Evolutionary conservation across 2,329 filamentous ascomycete species (phyloP).

Genomic region (Aspergillus cejpii): DNA sequence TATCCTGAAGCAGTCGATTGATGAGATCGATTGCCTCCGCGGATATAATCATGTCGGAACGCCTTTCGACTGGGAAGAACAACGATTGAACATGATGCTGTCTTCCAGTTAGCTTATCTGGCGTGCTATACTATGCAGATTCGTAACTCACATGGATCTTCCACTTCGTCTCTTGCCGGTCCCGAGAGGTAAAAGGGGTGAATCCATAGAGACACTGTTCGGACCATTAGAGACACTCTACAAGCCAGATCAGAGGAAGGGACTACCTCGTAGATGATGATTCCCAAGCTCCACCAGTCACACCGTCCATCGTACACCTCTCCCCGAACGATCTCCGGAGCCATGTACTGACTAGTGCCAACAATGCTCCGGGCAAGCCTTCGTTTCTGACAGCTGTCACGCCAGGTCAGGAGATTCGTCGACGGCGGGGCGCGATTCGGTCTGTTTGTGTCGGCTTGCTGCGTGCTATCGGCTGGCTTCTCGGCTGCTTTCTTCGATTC

Average conservation of each 20-base stretch:
- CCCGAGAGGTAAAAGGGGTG: conserved; percentile 80
- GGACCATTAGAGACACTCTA: conserved; percentile 2
- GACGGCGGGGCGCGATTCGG: conserved; percentile 21
- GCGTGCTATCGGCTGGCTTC: conserved; percentile 4
- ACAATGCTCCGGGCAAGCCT: conserved; percentile 77
- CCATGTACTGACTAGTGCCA: conserved; percentile 97
- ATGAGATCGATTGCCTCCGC: conserved; percentile 72
- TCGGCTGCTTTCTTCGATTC: conserved; percentile 40
- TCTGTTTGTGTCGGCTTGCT: conserved; percentile 33
- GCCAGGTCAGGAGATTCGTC: conserved; percentile 60
- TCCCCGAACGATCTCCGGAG: conserved; percentile 81
- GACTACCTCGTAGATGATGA: conserved; percentile 76
- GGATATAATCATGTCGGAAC: conserved; percentile 54
- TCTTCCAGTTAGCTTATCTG: conserved; percentile 14
- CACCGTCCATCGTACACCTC: conserved; percentile 83
- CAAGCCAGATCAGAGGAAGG: not conserved
- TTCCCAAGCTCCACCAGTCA: conserved; percentile 94
- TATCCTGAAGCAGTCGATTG: conserved; percentile 62
- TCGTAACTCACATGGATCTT: conserved; percentile 65
- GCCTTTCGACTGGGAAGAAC: conserved; percentile 56
- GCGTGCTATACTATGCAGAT: not conserved
- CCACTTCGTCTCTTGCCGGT: conserved; percentile 73
- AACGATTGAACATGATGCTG: conserved; percentile 66
- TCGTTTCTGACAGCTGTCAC: conserved; percentile 62
- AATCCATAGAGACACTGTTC: conserved; percentile 76